phyloP scores from a whole-genome alignment of 345 rosid genomes.

The Citrus glauca region DNA sequence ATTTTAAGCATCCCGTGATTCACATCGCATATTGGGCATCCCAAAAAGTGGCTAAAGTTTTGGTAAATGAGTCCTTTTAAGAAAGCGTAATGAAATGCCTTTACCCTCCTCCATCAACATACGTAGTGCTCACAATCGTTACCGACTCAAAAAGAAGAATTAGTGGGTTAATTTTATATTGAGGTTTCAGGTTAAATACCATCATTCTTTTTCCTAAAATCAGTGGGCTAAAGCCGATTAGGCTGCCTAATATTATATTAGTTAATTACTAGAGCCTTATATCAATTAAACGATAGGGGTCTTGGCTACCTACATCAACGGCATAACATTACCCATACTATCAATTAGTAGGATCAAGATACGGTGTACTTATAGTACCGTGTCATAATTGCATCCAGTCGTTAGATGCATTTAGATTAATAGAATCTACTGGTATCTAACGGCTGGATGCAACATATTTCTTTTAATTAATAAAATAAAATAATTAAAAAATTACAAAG shows the following conservation, averaged over 20 bases:
- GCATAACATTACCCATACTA: too few relatives aligned
- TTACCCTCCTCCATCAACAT: background rate
- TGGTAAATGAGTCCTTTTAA: slow-evolving; percentile 15
- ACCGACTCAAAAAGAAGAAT: slow-evolving; percentile 14
- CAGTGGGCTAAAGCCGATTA: slow-evolving; percentile 33
- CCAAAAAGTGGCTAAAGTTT: slow-evolving; percentile 22
- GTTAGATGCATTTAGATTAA: too few relatives aligned
- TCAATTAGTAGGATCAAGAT: too few relatives aligned
- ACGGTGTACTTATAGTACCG: too few relatives aligned
- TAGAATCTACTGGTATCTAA: too few relatives aligned
- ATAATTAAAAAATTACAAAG: too few relatives aligned
- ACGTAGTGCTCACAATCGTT: background rate
- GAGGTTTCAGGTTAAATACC: slow-evolving; percentile 1
- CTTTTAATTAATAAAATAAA: too few relatives aligned
- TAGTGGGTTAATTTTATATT: slow-evolving; percentile 22
- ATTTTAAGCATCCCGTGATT: slow-evolving; percentile 17
- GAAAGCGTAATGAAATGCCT: background rate
- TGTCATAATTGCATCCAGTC: fast-evolving
- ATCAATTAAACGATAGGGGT: background rate
- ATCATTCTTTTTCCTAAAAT: slow-evolving; percentile 9
- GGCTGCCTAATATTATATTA: background rate
- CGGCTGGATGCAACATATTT: too few relatives aligned
- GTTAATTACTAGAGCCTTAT: too few relatives aligned
- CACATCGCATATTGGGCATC: slow-evolving; percentile 8
- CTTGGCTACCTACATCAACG: background rate